Percentiles rank a stretch among this genome's conserved stretches.
phyloP scores from a whole-genome alignment of 768 basidiomycete genomes.

The Boletus rubroflammeus region DNA sequence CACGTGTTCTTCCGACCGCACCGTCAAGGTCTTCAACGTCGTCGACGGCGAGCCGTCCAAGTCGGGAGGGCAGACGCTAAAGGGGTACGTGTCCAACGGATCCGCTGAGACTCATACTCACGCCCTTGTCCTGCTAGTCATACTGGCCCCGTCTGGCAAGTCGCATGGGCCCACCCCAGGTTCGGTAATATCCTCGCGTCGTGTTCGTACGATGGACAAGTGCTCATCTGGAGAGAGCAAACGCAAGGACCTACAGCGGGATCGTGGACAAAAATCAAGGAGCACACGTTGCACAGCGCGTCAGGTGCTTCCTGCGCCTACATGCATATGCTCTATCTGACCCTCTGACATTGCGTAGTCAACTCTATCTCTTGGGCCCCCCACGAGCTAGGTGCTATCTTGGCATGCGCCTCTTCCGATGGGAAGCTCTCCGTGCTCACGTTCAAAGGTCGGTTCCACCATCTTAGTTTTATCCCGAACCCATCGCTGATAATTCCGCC shows the following conservation, averaged over 20 bases:
- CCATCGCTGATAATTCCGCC: not conserved
- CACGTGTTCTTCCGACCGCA: slow-evolving; percentile 94
- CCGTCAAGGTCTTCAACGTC: slow-evolving; percentile 93
- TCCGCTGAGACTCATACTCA: not conserved
- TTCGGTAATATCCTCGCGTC: slow-evolving; percentile 95
- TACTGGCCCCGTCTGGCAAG: slow-evolving; percentile 96
- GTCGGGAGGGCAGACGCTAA: slow-evolving; percentile 67
- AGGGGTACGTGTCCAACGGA: slow-evolving; percentile 53
- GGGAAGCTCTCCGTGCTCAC: slow-evolving; percentile 95
- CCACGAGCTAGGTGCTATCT: slow-evolving; percentile 92
- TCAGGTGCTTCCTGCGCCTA: slow-evolving; percentile 59
- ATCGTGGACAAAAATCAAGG: slow-evolving; percentile 92
- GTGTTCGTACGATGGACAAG: slow-evolving; percentile 98
- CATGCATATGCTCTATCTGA: not conserved
- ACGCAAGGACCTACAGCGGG: slow-evolving; percentile 44
- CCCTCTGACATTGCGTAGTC: slow-evolving; percentile 44
- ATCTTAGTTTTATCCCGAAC: not conserved
- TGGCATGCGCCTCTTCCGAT: slow-evolving; percentile 96
- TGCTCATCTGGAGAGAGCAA: slow-evolving; percentile 97
- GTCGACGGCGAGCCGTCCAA: slow-evolving; percentile 81
- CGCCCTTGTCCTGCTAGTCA: slow-evolving; percentile 51
- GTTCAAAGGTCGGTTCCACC: slow-evolving; percentile 84
- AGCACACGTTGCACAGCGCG: slow-evolving; percentile 90
- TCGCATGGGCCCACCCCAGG: slow-evolving; percentile 98
- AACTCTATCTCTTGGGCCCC: slow-evolving; percentile 99